Percentiles rank a stretch among this genome's conserved stretches.
Conservation (phyloP, 2,329 filamentous ascomycete species). For the Trichoderma sp. region DNA sequence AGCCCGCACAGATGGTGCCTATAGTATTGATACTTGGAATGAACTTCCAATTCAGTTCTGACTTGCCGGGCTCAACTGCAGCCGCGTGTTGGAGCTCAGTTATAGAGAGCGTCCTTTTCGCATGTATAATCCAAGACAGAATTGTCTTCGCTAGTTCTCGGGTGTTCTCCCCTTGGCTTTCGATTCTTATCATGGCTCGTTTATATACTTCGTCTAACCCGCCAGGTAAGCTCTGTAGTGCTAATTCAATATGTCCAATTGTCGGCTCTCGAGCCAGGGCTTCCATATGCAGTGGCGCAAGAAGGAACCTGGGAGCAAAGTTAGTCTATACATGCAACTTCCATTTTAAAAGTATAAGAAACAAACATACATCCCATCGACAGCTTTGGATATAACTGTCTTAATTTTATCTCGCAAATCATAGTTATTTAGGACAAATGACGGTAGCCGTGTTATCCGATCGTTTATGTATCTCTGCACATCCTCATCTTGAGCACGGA, state of each 20-base stretch:
- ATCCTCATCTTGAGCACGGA: neutral
- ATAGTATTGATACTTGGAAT: slow-evolving; percentile 33
- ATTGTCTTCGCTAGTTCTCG: slow-evolving; percentile 37
- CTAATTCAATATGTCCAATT: neutral
- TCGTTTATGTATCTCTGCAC: neutral
- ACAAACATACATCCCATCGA: neutral
- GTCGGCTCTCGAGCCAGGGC: neutral
- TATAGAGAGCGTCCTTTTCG: slow-evolving; percentile 33
- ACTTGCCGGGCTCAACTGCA: slow-evolving; percentile 31
- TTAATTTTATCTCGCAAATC: slow-evolving; percentile 34
- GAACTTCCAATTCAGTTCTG: slow-evolving; percentile 27
- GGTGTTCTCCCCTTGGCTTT: slow-evolving; percentile 33
- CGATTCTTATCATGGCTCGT: slow-evolving; percentile 38
- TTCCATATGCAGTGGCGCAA: neutral
- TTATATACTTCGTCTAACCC: too few species aligned
- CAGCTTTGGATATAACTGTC: neutral
- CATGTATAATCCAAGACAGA: slow-evolving; percentile 41
- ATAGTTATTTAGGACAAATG: neutral
- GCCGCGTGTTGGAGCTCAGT: slow-evolving; percentile 43
- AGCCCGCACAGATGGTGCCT: slow-evolving; percentile 39
- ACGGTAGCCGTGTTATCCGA: neutral
- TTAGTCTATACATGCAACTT: neutral
- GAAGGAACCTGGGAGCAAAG: neutral
- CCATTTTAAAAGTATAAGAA: neutral
- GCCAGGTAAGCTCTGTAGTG: too few species aligned